Evolutionary conservation across 1,139 yeast species (phyloP).

Genomic region (Taphrina pruni): DNA sequence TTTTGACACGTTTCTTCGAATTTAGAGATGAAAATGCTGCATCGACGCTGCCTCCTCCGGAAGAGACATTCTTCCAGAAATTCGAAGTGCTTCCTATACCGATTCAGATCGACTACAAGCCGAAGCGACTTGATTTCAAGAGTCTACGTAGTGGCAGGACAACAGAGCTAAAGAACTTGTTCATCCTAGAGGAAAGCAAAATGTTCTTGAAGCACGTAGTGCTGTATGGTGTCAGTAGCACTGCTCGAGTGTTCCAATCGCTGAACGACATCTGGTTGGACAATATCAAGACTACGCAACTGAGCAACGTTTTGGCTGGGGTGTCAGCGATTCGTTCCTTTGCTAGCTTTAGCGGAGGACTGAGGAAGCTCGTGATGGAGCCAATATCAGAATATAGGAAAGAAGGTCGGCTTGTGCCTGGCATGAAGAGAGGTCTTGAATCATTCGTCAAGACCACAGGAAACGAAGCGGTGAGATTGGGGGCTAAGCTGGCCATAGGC

Average conservation of each 20-base stretch:
- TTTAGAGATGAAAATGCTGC: slow-evolving; percentile 63
- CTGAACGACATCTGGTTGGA: slow-evolving; percentile 83
- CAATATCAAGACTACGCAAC: slow-evolving; percentile 76
- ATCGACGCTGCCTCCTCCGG: slow-evolving; percentile 43
- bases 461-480: slow-evolving; percentile 77
- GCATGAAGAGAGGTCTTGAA: slow-evolving; percentile 76
- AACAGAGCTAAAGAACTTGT: slow-evolving; percentile 84
- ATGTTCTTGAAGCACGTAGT: slow-evolving; percentile 66
- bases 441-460: slow-evolving; percentile 82
- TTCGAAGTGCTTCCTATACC: slow-evolving; percentile 67
- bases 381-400: slow-evolving; percentile 76
- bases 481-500: slow-evolving; percentile 86
- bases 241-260: slow-evolving; percentile 61
- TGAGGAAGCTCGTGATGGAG: slow-evolving; percentile 71
- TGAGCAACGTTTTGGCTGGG: slow-evolving; percentile 81
- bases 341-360: slow-evolving; percentile 77
- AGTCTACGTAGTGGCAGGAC: slow-evolving; percentile 86
- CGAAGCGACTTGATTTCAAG: slow-evolving; percentile 81
- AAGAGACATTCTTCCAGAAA: slow-evolving; percentile 56
- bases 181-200: slow-evolving; percentile 83
- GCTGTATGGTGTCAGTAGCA: slow-evolving; percentile 78
- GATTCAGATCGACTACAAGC: slow-evolving; percentile 85
- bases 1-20: slow-evolving; percentile 75
- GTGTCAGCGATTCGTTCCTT: slow-evolving; percentile 80
- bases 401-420: slow-evolving; percentile 71